These are phyloP conservation scores for Stagonosporopsis rhizophila DNA, from an alignment of 2,329 filamentous ascomycete species.

Conservation along the genomic window DNA sequence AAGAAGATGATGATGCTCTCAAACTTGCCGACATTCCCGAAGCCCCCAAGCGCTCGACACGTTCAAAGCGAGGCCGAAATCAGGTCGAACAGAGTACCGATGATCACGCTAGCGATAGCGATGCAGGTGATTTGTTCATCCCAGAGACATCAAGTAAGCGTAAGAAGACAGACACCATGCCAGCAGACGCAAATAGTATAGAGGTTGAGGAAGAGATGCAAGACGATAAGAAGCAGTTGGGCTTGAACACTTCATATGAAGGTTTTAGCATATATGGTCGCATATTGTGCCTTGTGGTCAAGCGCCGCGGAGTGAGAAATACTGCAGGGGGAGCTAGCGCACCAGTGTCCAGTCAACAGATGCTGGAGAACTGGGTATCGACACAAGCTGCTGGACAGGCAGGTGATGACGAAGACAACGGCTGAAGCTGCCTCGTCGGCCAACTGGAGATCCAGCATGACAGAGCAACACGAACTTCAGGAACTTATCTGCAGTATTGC, in stretches of 20 bases:
- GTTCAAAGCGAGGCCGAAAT: conserved; percentile 23
- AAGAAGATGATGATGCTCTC: conserved; percentile 64
- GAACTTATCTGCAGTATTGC: neutral
- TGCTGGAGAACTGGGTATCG: conserved; percentile 54
- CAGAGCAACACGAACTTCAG: neutral
- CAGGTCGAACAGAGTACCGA: conserved; percentile 15
- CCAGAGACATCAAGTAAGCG: conserved; percentile 26
- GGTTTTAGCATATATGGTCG: conserved; percentile 96
- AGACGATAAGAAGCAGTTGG: conserved; percentile 93
- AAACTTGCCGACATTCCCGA: conserved; percentile 66
- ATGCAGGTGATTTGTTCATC: conserved; percentile 42
- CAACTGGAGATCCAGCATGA: neutral
- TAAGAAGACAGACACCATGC: conserved; percentile 25
- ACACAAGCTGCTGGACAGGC: conserved; percentile 49
- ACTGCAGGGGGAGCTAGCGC: conserved; percentile 25
- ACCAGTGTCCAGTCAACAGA: conserved; percentile 45
- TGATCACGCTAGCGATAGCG: conserved; percentile 37
- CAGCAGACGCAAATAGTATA: conserved; percentile 24
- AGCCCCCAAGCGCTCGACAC: conserved; percentile 30
- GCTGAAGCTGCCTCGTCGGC: conserved; percentile 20
- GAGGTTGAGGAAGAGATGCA: conserved; percentile 49
- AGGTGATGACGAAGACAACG: conserved; percentile 46
- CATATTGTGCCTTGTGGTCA: conserved; percentile 89
- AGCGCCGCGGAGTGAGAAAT: conserved; percentile 62
- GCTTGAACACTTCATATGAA: conserved; percentile 86